A percentile compares a stretch with the other conserved stretches of the same genome.
These are phyloP conservation scores for Irpex sp. DNA, from an alignment of 1,284 basidiomycete genomes.

Conservation along the genomic window DNA sequence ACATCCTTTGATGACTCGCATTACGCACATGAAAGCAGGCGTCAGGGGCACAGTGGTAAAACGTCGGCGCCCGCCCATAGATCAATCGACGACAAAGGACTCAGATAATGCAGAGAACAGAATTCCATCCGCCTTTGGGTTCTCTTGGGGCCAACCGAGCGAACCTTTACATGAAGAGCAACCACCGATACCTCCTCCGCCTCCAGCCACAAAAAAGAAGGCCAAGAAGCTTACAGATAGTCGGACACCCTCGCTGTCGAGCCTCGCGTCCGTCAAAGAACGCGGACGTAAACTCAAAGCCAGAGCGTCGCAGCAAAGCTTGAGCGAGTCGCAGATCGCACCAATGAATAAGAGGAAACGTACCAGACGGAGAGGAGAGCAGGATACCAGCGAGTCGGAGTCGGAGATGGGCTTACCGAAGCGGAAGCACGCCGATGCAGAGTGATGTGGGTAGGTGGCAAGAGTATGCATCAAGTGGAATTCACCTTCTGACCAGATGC, in stretches of 20 bases:
- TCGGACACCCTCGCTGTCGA: neutral
- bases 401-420: neutral
- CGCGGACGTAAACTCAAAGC: neutral
- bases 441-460: neutral
- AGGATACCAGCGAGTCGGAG: neutral
- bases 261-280: neutral
- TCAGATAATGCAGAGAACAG: neutral
- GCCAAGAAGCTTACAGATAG: neutral
- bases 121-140: neutral
- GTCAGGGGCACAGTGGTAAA: neutral
- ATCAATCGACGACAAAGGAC: neutral
- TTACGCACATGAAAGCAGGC: neutral
- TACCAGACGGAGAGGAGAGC: neutral
- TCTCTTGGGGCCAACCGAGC: neutral
- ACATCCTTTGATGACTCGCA: neutral
- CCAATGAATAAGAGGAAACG: neutral
- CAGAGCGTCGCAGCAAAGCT: neutral
- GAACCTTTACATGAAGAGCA: neutral
- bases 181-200: neutral
- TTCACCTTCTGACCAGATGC: neutral
- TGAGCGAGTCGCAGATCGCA: neutral
- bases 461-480: neutral
- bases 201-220: neutral
- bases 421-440: neutral
- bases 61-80: too few relatives aligned